phyloP scores from a whole-genome alignment of 176 grass and related monocot genomes.

The Bonia amplexicaulis region DNA sequence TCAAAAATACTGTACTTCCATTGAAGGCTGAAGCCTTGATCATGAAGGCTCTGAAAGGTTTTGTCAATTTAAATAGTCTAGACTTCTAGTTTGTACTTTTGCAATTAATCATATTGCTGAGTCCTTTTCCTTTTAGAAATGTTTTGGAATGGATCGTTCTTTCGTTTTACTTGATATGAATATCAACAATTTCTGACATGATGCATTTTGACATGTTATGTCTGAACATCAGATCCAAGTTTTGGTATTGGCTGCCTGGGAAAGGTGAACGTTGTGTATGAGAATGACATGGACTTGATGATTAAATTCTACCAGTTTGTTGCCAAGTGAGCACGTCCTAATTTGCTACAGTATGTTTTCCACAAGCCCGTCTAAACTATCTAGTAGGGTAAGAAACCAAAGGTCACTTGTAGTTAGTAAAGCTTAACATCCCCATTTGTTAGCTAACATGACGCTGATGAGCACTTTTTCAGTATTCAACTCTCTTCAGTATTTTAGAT shows the following conservation, averaged over 20 bases:
- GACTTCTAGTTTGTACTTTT: no score
- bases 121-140: no score
- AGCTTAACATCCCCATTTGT: background rate
- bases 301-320: constrained; percentile 78
- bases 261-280: constrained; percentile 62
- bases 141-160: no score
- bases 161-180: no score
- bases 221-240: constrained; percentile 63
- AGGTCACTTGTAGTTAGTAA: background rate
- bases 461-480: background rate
- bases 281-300: constrained; percentile 84
- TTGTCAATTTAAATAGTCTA: no score
- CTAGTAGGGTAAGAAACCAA: background rate
- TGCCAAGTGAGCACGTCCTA: constrained; percentile 55
- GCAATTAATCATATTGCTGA: no score
- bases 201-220: constrained; percentile 10
- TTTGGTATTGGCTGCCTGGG: constrained; percentile 79
- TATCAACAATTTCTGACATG: background rate
- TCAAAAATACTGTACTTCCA: no score
- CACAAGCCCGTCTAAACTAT: background rate
- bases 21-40: no score
- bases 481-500: background rate
- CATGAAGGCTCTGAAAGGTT: no score
- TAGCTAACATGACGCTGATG: background rate
- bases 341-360: background rate